phyloP scores from a whole-genome alignment of 768 basidiomycete species.

The Phylloporus arenicola region DNA sequence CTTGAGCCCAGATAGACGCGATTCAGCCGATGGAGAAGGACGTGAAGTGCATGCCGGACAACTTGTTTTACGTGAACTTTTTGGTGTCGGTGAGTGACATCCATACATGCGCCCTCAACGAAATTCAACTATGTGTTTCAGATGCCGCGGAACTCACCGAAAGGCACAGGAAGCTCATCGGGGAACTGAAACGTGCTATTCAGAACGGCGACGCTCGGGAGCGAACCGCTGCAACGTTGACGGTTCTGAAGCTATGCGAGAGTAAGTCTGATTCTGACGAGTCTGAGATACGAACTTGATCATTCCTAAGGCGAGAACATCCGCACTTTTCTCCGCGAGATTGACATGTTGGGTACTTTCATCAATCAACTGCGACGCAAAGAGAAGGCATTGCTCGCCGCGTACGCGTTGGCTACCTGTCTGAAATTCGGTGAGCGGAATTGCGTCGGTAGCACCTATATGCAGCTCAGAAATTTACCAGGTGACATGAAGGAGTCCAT shows the following conservation, averaged over 20 bases:
- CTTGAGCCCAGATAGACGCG: not conserved
- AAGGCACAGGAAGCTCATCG: conserved; percentile 8
- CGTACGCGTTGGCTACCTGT: conserved; percentile 17
- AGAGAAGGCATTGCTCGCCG: conserved; percentile 16
- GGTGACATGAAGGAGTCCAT: conserved; percentile 13
- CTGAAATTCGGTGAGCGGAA: conserved; percentile 12
- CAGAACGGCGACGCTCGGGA: conserved; percentile 3
- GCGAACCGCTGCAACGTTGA: conserved; percentile 22
- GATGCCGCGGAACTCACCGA: conserved; percentile 1
- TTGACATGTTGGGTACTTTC: too few species aligned
- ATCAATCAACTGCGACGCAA: conserved; percentile 14
- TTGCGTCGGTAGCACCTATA: not conserved
- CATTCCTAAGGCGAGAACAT: conserved; percentile 4
- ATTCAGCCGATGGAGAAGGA: not conserved
- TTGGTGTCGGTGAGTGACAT: conserved; percentile 15
- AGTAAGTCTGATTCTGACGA: conserved; percentile 3
- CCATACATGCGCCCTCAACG: not conserved
- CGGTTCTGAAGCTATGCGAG: conserved; percentile 18
- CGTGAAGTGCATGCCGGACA: not conserved
- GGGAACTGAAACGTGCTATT: conserved; percentile 4
- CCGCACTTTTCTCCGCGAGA: conserved; percentile 1
- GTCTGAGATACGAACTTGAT: not conserved
- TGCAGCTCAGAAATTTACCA: not conserved
- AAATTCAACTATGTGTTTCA: not conserved
- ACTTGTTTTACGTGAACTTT: conserved; percentile 6